Evolutionary conservation across 345 rosid genomes (phyloP).

Genomic region (Microthlaspi erraticum): DNA sequence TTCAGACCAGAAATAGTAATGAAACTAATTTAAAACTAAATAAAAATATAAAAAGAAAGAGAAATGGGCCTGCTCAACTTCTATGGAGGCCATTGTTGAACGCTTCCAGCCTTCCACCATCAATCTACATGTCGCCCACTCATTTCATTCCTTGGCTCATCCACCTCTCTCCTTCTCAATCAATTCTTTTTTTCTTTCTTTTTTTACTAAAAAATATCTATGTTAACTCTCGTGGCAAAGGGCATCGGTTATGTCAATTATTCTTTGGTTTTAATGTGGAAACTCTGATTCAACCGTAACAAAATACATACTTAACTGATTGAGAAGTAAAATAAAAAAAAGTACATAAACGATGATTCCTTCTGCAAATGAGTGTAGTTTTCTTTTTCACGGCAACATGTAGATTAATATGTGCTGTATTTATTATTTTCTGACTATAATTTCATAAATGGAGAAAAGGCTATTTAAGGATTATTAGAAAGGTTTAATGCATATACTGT

Average conservation of each 20-base stretch:
- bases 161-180: constrained; percentile 17
- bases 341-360: no score
- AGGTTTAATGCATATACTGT: no score
- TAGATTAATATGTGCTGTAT: background rate
- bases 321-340: no score
- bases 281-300: background rate
- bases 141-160: constrained; percentile 19
- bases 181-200: no score
- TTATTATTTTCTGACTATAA: background rate
- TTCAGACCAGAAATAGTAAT: background rate
- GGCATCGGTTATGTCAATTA: constrained; percentile 3
- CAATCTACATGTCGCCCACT: constrained; percentile 41
- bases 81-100: constrained; percentile 28
- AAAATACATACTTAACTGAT: background rate
- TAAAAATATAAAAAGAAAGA: background rate
- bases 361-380: no score
- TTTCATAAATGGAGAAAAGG: no score
- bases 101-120: constrained; percentile 13
- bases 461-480: no score
- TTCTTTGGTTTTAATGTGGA: background rate
- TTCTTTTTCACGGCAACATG: background rate
- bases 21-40: constrained; percentile 19
- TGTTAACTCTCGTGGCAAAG: constrained; percentile 1
- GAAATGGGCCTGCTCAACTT: constrained; percentile 34
- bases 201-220: no score